phyloP scores from a whole-genome alignment of 495 filamentous ascomycete genomes.

The Xylona heveae region DNA sequence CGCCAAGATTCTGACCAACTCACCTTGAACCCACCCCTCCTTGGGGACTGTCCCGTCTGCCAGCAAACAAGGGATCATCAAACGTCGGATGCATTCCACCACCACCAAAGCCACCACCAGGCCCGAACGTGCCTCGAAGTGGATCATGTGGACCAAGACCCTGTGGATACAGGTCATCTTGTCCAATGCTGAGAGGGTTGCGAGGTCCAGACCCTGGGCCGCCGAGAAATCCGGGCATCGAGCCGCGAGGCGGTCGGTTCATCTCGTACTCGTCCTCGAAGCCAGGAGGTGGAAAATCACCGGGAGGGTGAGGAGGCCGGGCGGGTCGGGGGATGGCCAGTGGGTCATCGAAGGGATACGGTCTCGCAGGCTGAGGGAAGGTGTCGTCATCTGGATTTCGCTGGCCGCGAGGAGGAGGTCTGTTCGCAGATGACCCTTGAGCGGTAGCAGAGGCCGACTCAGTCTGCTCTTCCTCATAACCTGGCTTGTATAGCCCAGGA shows the following conservation, averaged over 20 bases:
- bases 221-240: slow-evolving; percentile 18
- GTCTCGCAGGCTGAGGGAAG: slow-evolving; percentile 34
- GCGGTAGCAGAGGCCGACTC: slow-evolving; percentile 11
- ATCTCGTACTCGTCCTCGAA: slow-evolving; percentile 93
- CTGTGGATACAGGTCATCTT: slow-evolving; percentile 69
- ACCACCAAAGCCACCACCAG: slow-evolving; percentile 26
- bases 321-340: slow-evolving; percentile 29
- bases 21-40: too few relatives aligned
- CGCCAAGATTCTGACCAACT: too few relatives aligned
- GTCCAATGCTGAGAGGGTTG: slow-evolving; percentile 45
- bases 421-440: slow-evolving; percentile 14
- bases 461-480: slow-evolving; percentile 36
- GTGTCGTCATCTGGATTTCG: slow-evolving; percentile 2
- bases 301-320: slow-evolving; percentile 42
- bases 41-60: too few relatives aligned
- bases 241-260: slow-evolving; percentile 38
- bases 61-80: slow-evolving; percentile 76
- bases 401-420: slow-evolving; percentile 30
- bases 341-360: slow-evolving; percentile 46
- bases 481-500: slow-evolving; percentile 51
- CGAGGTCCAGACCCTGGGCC: too few relatives aligned
- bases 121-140: slow-evolving; percentile 37
- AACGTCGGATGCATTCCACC: slow-evolving; percentile 93
- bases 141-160: slow-evolving; percentile 77
- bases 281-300: slow-evolving; percentile 67